phyloP scores from a whole-genome alignment of 1,139 yeast species.

The Geotrichum reessii region DNA sequence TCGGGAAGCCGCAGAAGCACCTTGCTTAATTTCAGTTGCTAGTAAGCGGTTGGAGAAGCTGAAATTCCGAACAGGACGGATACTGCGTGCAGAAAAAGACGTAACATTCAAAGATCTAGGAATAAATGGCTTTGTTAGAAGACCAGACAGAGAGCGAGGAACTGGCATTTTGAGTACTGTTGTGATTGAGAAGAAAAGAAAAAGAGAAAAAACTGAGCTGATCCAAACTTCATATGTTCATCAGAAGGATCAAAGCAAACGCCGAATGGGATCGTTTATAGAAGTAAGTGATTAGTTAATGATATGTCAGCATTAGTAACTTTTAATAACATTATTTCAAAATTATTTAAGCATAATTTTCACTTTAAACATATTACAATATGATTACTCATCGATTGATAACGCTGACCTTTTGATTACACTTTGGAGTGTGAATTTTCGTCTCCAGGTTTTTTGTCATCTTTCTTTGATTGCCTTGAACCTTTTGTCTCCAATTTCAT shows the following conservation, averaged over 20 bases:
- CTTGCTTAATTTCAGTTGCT: constrained; percentile 1
- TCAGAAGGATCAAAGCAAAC: neutral
- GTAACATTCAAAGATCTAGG: neutral
- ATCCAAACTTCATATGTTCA: neutral
- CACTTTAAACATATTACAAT: too few relatives aligned
- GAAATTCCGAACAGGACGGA: neutral
- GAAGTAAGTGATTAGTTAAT: neutral
- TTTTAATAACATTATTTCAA: too few relatives aligned
- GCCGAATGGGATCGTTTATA: neutral
- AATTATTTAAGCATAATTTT: too few relatives aligned
- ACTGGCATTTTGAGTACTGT: neutral
- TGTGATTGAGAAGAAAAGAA: neutral
- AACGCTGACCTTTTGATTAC: neutral
- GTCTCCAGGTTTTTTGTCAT: neutral
- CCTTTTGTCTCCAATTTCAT: neutral
- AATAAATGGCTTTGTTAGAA: neutral
- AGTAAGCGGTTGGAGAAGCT: neutral
- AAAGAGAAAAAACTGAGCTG: neutral
- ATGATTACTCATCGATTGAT: too few relatives aligned
- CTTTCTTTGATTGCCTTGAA: neutral
- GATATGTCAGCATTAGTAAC: neutral
- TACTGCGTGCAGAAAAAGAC: neutral
- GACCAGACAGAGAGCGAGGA: neutral
- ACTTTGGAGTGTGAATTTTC: neutral
- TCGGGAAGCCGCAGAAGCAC: neutral